Percentiles rank a stretch among this genome's conserved stretches.
Evolutionary conservation across 2,329 filamentous ascomycete species (phyloP).

Genomic region (Xylogone sp.): DNA sequence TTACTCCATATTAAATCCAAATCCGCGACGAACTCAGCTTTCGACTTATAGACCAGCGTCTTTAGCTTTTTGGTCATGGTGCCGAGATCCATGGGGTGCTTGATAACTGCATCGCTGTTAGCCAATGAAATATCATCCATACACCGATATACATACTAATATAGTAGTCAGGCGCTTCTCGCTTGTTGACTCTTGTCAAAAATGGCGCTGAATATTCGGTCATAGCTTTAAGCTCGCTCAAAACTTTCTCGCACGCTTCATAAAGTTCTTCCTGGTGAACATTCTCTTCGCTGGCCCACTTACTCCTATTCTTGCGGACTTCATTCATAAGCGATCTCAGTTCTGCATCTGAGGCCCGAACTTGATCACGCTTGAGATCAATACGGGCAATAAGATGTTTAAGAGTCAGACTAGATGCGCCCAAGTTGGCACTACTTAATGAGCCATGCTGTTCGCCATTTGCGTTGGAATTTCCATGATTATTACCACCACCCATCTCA

Average conservation of each 20-base stretch:
- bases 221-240: slow-evolving; percentile 95
- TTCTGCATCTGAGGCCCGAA: slow-evolving; percentile 89
- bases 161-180: slow-evolving; percentile 95
- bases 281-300: slow-evolving; percentile 98
- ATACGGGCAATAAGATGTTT: slow-evolving; percentile 97
- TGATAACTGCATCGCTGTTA: slow-evolving; percentile 69
- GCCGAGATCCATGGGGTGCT: slow-evolving; percentile 95
- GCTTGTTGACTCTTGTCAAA: slow-evolving; percentile 89
- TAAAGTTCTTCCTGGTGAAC: slow-evolving; percentile 97
- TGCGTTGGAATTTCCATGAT: slow-evolving; percentile 45
- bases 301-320: slow-evolving; percentile 94
- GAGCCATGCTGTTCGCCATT: slow-evolving; percentile 73
- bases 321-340: slow-evolving; percentile 92
- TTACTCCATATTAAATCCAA: slow-evolving; percentile 96
- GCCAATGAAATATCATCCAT: not conserved
- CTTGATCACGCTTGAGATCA: slow-evolving; percentile 85
- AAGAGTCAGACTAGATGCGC: slow-evolving; percentile 89
- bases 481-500: slow-evolving; percentile 74
- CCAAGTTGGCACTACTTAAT: slow-evolving; percentile 88
- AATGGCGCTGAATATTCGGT: slow-evolving; percentile 98
- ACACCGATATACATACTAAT: slow-evolving; percentile 56
- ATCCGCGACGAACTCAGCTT: slow-evolving; percentile 91
- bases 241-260: slow-evolving; percentile 92
- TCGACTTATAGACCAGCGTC: slow-evolving; percentile 74
- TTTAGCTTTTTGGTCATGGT: slow-evolving; percentile 98